A percentile compares a stretch with the other conserved stretches of the same genome.
These are phyloP conservation scores for Rubia occidens DNA, from an alignment of 305 asterid species.

Conservation along the genomic window DNA sequence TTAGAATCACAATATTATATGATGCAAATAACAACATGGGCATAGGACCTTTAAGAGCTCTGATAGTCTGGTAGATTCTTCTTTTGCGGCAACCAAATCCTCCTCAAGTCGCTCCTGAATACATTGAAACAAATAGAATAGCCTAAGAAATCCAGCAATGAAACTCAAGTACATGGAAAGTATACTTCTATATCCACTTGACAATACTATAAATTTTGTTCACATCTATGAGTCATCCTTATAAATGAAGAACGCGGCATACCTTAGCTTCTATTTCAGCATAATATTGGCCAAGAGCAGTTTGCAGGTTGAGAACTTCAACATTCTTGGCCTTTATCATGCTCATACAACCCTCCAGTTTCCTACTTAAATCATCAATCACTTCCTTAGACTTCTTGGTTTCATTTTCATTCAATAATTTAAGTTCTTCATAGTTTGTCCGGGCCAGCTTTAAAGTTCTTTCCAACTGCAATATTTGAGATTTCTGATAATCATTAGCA, in stretches of 20 bases:
- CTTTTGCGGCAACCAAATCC: constrained; percentile 59
- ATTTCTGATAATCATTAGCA: constrained; percentile 59
- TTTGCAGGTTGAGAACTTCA: constrained; percentile 90
- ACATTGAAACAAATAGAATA: constrained; percentile 13
- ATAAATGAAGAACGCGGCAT: constrained; percentile 12
- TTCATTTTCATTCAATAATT: constrained; percentile 45
- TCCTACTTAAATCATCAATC: constrained; percentile 63
- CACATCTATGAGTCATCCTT: constrained; percentile 6
- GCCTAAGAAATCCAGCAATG: neutral
- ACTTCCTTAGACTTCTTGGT: constrained; percentile 61
- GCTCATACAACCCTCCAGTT: constrained; percentile 52
- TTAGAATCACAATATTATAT: neutral
- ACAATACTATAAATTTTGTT: neutral
- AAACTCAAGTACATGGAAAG: neutral
- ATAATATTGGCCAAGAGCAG: constrained; percentile 97
- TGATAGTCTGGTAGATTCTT: constrained; percentile 58
- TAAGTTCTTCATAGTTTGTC: constrained; percentile 58
- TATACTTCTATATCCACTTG: neutral
- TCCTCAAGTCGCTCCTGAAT: constrained; percentile 78
- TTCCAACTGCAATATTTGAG: constrained; percentile 69
- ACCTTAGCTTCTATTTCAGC: constrained; percentile 99
- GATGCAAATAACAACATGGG: neutral
- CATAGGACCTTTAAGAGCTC: constrained; percentile 62
- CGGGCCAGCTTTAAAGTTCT: constrained; percentile 64
- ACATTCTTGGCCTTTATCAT: constrained; percentile 72